These are phyloP conservation scores for Trichoderma atroviride DNA, from an alignment of 2,329 filamentous ascomycete genomes.

Conservation along the genomic window DNA sequence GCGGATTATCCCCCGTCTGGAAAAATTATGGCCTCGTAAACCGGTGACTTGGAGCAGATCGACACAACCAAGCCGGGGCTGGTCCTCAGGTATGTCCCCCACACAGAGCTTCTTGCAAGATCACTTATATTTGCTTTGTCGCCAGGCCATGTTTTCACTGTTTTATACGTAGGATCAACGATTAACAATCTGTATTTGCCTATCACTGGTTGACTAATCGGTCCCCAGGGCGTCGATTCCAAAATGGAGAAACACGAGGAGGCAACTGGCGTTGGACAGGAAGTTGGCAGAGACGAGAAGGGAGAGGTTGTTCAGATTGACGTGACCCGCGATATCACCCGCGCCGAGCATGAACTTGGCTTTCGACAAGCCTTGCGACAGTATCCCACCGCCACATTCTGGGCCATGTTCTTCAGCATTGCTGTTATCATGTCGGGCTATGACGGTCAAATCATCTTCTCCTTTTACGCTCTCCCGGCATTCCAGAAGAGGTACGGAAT, in stretches of 20 bases:
- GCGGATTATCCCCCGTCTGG: background rate
- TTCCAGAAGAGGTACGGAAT: constrained; percentile 40
- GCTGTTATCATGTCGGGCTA: constrained; percentile 39
- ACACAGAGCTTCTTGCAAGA: background rate
- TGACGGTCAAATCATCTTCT: constrained; percentile 44
- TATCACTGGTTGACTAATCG: background rate
- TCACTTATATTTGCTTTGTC: background rate
- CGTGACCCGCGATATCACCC: constrained; percentile 32
- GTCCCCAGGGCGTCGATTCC: background rate
- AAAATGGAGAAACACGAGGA: constrained; percentile 16
- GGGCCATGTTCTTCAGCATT: constrained; percentile 37
- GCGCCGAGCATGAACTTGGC: constrained; percentile 34
- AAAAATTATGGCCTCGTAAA: background rate
- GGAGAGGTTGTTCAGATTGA: constrained; percentile 28
- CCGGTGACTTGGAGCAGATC: background rate
- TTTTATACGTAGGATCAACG: background rate
- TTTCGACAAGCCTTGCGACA: constrained; percentile 36
- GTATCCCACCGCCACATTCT: constrained; percentile 45
- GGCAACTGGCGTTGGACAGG: background rate
- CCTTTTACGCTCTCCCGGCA: constrained; percentile 43
- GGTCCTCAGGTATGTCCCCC: background rate
- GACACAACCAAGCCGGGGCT: background rate
- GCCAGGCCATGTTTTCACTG: background rate
- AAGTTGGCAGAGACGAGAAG: background rate
- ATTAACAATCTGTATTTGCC: background rate